Base-by-base conservation (phyloP, 2,329 filamentous ascomycete genomes). In the Alternaria infectoria region DNA sequence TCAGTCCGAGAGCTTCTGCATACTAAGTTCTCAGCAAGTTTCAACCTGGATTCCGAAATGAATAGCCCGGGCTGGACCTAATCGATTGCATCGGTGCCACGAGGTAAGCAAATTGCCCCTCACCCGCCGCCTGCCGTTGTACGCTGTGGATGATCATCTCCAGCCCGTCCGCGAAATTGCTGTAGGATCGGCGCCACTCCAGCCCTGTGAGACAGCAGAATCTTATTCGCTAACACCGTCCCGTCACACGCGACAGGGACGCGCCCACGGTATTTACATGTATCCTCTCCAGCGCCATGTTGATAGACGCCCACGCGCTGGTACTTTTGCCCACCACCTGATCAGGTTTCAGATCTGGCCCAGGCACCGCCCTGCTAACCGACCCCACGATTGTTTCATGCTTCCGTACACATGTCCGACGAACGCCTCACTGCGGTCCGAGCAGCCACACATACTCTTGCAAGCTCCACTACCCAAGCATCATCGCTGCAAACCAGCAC, bases 161-260 rank as follows among this genome's bases (percentile, higher is more conserved):
- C 57, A 57, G 57, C 55, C 64, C 64, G 64, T 61, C 62, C 63
- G 60, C 57, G 63, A 73, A 69, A 73, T 73, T 69, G 61, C 64
- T 50, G 49, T 56, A 67, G 67, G 67, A 71, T 71, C 67, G 55
- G n/a, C 64, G 45, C 61, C 65, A 61, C 59, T 43, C 63, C 64
- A 68, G 67, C 65, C 67, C 66, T 69, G 67, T 46, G 45, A 54
- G 30, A 49, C 28, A 5, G 17, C 23, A 26, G n/a, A 17, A 25
- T 55, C 64, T 40, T 21, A 70, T 69, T 68, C 55, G 65, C 49
- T 28, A 44, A 19, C 21, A 23, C 40, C 36, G 15, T 23, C 23
- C 56, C 52, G 25, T 51, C 54, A 40, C 59, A 68, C 61, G 61
- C 69, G 56, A 68, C 54, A 40, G 55, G 25, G 54, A 59, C 62